phyloP scores from a whole-genome alignment of 1,139 yeast genomes.

The Blastobotrys illinoisensis region DNA sequence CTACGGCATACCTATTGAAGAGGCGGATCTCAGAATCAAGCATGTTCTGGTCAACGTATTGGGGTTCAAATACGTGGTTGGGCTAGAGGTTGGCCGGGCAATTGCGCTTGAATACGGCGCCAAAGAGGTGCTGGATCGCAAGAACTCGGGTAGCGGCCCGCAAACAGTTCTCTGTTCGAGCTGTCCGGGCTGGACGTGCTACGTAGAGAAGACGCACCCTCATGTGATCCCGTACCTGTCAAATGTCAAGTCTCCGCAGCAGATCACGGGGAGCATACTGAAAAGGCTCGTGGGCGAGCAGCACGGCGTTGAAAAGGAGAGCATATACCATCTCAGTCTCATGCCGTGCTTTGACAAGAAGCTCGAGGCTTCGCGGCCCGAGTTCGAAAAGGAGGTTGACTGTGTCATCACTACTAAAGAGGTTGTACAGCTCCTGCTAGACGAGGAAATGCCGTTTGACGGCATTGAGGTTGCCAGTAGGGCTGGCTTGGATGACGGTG shows the following conservation, averaged over 20 bases:
- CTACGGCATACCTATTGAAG: slow-evolving; percentile 46
- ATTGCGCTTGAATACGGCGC: slow-evolving; percentile 61
- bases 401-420: slow-evolving; percentile 93
- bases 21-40: slow-evolving; percentile 57
- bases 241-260: slow-evolving; percentile 82
- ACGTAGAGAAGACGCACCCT: slow-evolving; percentile 94
- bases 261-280: slow-evolving; percentile 75
- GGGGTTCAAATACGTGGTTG: slow-evolving; percentile 73
- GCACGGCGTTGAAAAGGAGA: slow-evolving; percentile 29
- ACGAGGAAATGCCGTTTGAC: slow-evolving; percentile 32
- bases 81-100: slow-evolving; percentile 77
- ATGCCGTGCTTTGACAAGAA: slow-evolving; percentile 99
- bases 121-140: slow-evolving; percentile 38
- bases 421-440: slow-evolving; percentile 62
- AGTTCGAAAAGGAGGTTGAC: slow-evolving; percentile 56
- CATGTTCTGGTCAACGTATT: slow-evolving; percentile 53
- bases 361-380: slow-evolving; percentile 87
- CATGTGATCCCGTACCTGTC: slow-evolving; percentile 57
- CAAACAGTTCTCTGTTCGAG: slow-evolving; percentile 56
- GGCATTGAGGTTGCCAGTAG: slow-evolving; percentile 6
- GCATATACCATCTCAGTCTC: slow-evolving; percentile 71
- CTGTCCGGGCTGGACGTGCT: slow-evolving; percentile 97
- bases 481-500: slow-evolving; percentile 8
- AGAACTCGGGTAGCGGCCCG: neutral
- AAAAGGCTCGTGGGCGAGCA: slow-evolving; percentile 48